Evolutionary conservation across 768 basidiomycete species (phyloP).

Genomic region (Serendipita sp.): DNA sequence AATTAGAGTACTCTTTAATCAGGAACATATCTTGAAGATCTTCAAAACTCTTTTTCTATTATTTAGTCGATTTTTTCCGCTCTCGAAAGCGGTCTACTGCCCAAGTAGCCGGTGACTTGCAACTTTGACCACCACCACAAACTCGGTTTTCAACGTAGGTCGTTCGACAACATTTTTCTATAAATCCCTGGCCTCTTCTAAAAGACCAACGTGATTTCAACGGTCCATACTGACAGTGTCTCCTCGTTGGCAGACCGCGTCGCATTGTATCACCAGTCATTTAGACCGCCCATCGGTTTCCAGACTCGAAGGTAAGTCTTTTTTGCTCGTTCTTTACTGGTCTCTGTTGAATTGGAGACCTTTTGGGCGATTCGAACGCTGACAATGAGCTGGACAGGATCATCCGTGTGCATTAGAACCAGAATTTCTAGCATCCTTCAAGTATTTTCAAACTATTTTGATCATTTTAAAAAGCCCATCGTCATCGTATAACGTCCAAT

Average conservation of each 20-base stretch:
- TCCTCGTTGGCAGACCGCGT: background rate
- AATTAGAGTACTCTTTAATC: no score
- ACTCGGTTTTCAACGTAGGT: no score
- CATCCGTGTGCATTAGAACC: slow-evolving; percentile 6
- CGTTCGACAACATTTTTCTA: no score
- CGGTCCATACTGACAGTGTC: no score
- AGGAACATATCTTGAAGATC: background rate
- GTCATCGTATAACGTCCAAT: background rate
- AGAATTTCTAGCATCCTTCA: background rate
- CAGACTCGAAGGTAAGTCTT: background rate
- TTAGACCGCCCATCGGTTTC: slow-evolving; percentile 3
- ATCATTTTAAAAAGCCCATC: background rate
- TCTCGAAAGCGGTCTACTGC: no score
- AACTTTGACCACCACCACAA: no score
- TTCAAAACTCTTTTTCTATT: background rate
- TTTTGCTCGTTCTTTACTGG: background rate
- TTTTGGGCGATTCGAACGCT: background rate
- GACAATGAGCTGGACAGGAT: background rate
- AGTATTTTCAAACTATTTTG: slow-evolving; percentile 2
- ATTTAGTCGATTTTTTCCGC: background rate
- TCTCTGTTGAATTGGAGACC: background rate
- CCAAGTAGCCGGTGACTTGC: no score
- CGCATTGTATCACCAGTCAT: slow-evolving; percentile 7
- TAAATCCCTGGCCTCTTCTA: no score
- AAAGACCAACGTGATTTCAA: no score